phyloP scores from a whole-genome alignment of 306 rosid species.

The Glycyrrhiza uralensis region DNA sequence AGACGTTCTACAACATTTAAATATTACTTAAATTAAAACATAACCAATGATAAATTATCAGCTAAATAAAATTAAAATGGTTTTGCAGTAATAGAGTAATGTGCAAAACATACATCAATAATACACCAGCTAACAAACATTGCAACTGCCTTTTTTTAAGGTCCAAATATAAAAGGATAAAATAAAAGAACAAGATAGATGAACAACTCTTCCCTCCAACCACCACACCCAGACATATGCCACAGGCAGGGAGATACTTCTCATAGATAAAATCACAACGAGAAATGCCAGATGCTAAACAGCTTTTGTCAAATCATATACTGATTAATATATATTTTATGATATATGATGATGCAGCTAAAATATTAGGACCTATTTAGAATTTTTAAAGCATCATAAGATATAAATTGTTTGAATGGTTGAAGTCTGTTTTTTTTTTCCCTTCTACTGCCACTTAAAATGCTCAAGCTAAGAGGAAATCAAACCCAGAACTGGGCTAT shows the following conservation, averaged over 20 bases:
- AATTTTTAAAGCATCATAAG: constrained; percentile 9
- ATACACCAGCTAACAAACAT: neutral
- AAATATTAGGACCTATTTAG: neutral
- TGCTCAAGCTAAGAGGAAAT: neutral
- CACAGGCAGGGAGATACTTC: neutral
- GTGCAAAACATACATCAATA: neutral
- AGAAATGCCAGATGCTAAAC: neutral
- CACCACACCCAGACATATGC: neutral
- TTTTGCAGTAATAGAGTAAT: neutral
- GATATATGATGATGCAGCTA: neutral
- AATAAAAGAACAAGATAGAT: neutral
- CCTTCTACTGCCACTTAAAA: neutral
- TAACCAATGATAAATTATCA: constrained; percentile 5
- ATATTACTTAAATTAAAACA: constrained; percentile 31
- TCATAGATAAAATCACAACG: neutral
- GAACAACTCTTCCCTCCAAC: neutral
- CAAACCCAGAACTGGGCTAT: neutral
- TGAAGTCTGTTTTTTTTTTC: neutral
- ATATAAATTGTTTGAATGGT: neutral
- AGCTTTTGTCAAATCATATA: neutral
- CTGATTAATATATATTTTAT: neutral
- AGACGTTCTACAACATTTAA: constrained; percentile 72
- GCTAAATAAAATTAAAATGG: constrained; percentile 5
- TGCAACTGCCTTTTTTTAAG: neutral
- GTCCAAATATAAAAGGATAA: neutral